phyloP scores from a whole-genome alignment of 352 stramenopile genomes.

The Phytophthora kernoviae region DNA sequence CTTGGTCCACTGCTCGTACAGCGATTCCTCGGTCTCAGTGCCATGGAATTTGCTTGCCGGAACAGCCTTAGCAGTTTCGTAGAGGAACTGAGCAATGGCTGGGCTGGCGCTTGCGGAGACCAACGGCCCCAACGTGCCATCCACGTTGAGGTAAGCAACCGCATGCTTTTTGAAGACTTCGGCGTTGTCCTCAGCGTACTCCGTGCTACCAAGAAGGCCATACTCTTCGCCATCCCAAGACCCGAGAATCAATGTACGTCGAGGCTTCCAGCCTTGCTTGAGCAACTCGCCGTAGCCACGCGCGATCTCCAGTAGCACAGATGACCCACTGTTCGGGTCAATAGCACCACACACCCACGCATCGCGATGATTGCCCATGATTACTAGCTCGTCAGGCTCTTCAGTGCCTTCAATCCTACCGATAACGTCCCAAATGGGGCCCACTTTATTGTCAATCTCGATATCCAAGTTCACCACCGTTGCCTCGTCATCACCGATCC shows the following conservation, averaged over 20 bases:
- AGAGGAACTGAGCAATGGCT: constrained; percentile 60
- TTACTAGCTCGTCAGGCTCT: constrained; percentile 68
- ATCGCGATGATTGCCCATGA: constrained; percentile 93
- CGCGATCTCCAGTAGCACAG: constrained; percentile 85
- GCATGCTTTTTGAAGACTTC: constrained; percentile 54
- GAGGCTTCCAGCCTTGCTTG: constrained; percentile 69
- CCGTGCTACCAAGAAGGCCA: constrained; percentile 66
- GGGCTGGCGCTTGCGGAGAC: constrained; percentile 58
- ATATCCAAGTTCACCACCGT: constrained; percentile 72
- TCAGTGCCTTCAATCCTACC: constrained; percentile 63
- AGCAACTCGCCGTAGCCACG: constrained; percentile 69
- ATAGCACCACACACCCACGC: constrained; percentile 77
- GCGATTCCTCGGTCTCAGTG: constrained; percentile 21
- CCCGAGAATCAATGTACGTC: constrained; percentile 78
- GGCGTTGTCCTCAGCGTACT: constrained; percentile 71
- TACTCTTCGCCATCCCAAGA: constrained; percentile 90
- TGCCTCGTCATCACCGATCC: constrained; percentile 67
- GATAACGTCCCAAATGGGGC: constrained; percentile 58
- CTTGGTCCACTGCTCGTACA: constrained; percentile 51
- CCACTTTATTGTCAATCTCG: constrained; percentile 76
- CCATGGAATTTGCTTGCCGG: constrained; percentile 42
- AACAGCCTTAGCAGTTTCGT: constrained; percentile 58
- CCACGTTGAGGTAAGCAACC: constrained; percentile 85
- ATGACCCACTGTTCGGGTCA: constrained; percentile 78
- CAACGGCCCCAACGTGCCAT: constrained; percentile 61